phyloP scores from a whole-genome alignment of 139 green algal species.

The Pleodorina starrii region DNA sequence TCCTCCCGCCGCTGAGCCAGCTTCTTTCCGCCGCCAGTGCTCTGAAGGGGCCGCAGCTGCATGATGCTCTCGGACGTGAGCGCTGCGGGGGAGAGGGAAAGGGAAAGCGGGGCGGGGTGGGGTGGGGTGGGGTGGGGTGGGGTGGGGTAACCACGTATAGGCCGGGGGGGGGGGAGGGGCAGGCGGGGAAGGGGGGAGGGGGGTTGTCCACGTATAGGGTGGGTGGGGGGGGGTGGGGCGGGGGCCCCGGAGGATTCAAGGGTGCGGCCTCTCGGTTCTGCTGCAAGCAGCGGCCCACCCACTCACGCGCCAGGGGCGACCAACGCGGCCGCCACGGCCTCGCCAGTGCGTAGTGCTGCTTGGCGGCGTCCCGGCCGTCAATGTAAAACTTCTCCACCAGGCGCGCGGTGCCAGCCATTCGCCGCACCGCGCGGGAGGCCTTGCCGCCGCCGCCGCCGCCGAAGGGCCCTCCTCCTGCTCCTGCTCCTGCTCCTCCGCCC shows the following conservation, averaged over 20 bases:
- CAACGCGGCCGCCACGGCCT: slow-evolving; percentile 30
- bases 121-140: background rate
- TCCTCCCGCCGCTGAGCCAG: background rate
- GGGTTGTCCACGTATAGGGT: too few relatives aligned
- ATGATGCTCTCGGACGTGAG: slow-evolving; percentile 20
- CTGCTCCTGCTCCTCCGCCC: background rate
- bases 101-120: background rate
- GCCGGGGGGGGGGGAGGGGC: too few relatives aligned
- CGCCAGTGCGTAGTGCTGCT: slow-evolving; percentile 12
- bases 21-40: background rate
- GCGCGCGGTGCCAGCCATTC: background rate
- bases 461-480: background rate
- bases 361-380: background rate
- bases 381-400: slow-evolving; percentile 8
- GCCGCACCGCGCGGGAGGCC: background rate
- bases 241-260: too few relatives aligned
- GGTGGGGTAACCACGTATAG: too few relatives aligned
- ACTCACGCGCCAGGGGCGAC: slow-evolving; percentile 24
- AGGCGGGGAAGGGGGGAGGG: too few relatives aligned
- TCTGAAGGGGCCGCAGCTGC: background rate
- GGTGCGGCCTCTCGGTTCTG: too few relatives aligned
- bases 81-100: slow-evolving; percentile 1
- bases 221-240: too few relatives aligned
- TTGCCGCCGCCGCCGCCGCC: background rate
- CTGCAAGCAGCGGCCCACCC: too few relatives aligned